A percentile compares a stretch with the other conserved stretches of the same genome.
Conservation (phyloP, 108 stramenopile species). For the Cyclotella cryptica region DNA sequence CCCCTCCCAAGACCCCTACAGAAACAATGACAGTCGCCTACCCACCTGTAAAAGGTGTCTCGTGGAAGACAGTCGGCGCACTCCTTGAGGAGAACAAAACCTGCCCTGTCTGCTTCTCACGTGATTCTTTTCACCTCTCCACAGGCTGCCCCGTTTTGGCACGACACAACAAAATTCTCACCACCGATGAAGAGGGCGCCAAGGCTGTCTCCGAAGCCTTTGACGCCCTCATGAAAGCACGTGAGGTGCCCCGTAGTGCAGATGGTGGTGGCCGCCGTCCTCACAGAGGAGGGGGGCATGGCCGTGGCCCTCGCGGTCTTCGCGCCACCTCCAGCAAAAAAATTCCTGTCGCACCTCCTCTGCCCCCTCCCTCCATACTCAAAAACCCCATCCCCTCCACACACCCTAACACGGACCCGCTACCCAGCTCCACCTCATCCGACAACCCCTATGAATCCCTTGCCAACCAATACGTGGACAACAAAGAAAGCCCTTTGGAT, state of each 20-base stretch:
- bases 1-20: too few relatives aligned
- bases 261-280: neutral
- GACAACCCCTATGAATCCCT: neutral
- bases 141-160: neutral
- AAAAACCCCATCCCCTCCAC: too few relatives aligned
- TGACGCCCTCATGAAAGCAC: neutral
- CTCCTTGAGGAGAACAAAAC: too few relatives aligned
- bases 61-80: too few relatives aligned
- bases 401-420: too few relatives aligned
- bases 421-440: neutral
- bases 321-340: conserved; percentile 7
- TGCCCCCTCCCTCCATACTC: too few relatives aligned
- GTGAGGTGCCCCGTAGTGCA: neutral
- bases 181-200: neutral
- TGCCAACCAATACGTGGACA: neutral
- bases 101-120: too few relatives aligned
- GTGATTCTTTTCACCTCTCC: neutral
- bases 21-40: neutral
- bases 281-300: neutral
- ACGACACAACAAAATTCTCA: neutral
- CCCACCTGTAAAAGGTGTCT: neutral
- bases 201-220: neutral
- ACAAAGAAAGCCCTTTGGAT: conserved; percentile 1
- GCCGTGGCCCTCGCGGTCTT: neutral
- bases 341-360: neutral